A percentile compares a stretch with the other conserved stretches of the same genome.
Conservation (phyloP, 2,329 filamentous ascomycete genomes). For the Alternaria tenuissima region DNA sequence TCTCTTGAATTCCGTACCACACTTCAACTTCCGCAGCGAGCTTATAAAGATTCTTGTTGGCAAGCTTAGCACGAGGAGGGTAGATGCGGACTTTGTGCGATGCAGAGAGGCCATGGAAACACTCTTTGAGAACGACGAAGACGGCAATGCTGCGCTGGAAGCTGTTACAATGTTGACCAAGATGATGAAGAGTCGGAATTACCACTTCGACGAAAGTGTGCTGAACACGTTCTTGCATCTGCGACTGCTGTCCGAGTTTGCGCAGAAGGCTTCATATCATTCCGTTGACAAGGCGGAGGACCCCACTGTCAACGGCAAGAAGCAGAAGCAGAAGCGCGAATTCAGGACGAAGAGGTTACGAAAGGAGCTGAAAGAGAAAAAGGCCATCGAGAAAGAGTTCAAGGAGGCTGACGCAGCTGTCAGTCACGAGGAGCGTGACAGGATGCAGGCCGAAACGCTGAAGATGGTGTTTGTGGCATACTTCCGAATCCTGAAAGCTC, state of each 20-base stretch:
- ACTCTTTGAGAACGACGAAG: constrained; percentile 86
- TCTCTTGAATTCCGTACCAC: constrained; percentile 81
- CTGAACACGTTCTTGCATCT: constrained; percentile 92
- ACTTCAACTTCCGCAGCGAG: constrained; percentile 96
- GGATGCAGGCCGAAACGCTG: constrained; percentile 92
- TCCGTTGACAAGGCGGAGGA: constrained; percentile 70
- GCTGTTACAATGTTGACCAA: constrained; percentile 84
- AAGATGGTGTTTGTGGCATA: constrained; percentile 96
- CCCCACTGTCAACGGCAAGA: constrained; percentile 60
- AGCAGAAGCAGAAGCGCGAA: constrained; percentile 76
- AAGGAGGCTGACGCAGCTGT: constrained; percentile 89
- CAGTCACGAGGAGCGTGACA: constrained; percentile 88
- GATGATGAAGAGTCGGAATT: constrained; percentile 93
- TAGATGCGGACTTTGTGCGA: constrained; percentile 79
- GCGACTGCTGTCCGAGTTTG: constrained; percentile 86
- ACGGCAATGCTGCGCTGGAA: constrained; percentile 87
- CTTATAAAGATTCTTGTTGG: constrained; percentile 85
- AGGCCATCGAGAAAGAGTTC: constrained; percentile 91
- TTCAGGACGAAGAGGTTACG: constrained; percentile 89
- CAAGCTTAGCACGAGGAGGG: constrained; percentile 76
- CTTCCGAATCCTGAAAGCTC: constrained; percentile 89
- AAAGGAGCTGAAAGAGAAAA: constrained; percentile 85
- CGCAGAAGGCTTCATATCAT: constrained; percentile 81
- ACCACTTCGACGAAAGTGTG: constrained; percentile 81
- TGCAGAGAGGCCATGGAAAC: constrained; percentile 81